Conservation (phyloP, 202 grass and related monocot genomes). For the Schoenoplectus triqueter region DNA sequence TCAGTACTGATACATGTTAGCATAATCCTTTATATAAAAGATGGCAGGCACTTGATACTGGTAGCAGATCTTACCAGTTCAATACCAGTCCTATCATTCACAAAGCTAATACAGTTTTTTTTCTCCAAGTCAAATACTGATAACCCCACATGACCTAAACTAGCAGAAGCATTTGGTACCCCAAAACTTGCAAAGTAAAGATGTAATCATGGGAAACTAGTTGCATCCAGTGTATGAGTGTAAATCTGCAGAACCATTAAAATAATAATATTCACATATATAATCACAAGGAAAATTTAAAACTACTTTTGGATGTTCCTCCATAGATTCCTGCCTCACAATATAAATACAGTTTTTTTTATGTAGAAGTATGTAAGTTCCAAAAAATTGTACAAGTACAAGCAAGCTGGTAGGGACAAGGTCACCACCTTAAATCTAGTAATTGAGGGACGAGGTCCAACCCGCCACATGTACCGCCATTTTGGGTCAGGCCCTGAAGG, state of each 20-base stretch:
- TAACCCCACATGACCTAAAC: not conserved
- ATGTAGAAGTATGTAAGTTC: not conserved
- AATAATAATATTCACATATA: not conserved
- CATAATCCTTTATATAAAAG: conserved; percentile 8
- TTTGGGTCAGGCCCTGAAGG: conserved; percentile 90
- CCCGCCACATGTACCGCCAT: conserved; percentile 99
- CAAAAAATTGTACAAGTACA: not conserved
- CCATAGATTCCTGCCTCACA: not conserved
- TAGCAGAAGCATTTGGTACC: not conserved
- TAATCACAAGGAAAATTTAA: not conserved
- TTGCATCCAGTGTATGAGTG: not conserved
- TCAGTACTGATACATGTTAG: conserved; percentile 6
- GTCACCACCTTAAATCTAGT: conserved; percentile 73
- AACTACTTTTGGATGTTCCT: not conserved
- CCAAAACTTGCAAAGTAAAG: not conserved
- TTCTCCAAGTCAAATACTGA: not conserved
- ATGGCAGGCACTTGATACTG: not conserved
- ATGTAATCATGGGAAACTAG: not conserved
- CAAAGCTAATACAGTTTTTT: not conserved
- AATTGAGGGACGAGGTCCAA: conserved; percentile 68
- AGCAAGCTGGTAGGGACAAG: not conserved
- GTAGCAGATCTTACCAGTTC: not conserved
- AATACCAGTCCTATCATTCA: not conserved
- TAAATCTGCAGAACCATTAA: not conserved
- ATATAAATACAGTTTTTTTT: not conserved